Evolutionary conservation across 2,329 filamentous ascomycete genomes (phyloP).

Genomic region (Botrytis sinoallii): DNA sequence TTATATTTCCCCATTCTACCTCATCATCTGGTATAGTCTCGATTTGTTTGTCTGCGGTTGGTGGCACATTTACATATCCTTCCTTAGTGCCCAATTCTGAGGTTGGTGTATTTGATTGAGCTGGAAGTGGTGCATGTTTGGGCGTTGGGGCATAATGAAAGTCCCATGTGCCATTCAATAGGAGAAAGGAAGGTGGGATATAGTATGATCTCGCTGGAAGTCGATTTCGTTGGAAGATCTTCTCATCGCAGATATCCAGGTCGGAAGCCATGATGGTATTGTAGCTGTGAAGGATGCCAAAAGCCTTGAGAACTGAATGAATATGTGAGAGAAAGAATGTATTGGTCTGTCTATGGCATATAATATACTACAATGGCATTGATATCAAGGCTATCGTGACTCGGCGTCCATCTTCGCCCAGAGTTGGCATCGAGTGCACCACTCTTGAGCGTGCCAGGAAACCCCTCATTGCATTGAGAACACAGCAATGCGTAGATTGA

Average conservation of each 20-base stretch:
- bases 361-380: neutral
- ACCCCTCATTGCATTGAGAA: neutral
- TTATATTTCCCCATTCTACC: slow-evolving; percentile 39
- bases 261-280: slow-evolving; percentile 7
- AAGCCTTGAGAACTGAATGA: neutral
- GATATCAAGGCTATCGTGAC: neutral
- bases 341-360: neutral
- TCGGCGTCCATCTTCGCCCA: neutral
- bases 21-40: neutral
- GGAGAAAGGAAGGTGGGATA: slow-evolving; percentile 48
- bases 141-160: slow-evolving; percentile 51
- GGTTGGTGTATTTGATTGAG: slow-evolving; percentile 3
- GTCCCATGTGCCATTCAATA: slow-evolving; percentile 56
- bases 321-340: neutral
- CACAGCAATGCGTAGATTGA: neutral
- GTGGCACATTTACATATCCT: neutral
- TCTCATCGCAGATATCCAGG: slow-evolving; percentile 48
- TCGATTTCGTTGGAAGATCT: slow-evolving; percentile 52
- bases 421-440: neutral
- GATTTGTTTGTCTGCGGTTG: neutral
- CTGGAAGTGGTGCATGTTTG: slow-evolving; percentile 42
- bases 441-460: neutral
- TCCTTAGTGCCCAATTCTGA: slow-evolving; percentile 1
- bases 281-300: neutral
- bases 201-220: slow-evolving; percentile 52